Base-by-base conservation (phyloP, 305 asterid species). In the Nicotiana rustica region DNA sequence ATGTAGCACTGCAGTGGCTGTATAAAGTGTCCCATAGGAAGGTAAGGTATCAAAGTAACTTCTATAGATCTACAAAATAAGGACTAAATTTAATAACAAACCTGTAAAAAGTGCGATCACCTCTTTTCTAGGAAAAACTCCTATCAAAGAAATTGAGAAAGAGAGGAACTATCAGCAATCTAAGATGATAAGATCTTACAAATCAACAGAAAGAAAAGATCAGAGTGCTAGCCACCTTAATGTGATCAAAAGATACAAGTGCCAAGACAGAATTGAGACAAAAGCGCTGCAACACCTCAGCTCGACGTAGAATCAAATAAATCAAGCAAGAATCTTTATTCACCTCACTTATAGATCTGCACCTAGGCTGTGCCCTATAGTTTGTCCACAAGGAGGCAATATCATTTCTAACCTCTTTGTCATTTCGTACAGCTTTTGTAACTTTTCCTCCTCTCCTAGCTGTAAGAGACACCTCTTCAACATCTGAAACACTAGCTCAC, bases 391-490 rank as follows among this genome's bases (percentile, higher is more conserved):
- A 70, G 89, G 89, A 52, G 96, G 97, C 86, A 94, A 88, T 21
- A 88, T 33, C 10, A 67, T 67, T 83, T 88, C 89, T 62, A 96
- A 84, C 84, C 82, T 91, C 86, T 87, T 83, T 35, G 84, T 87
- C 95, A 87, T 85, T 67, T 47, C 33, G 71, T 88, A 87, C 15
- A 94, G 77, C 69, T 91, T 89, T 81, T 83, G 85, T 31, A 92
- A 67, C 79, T 85, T 91, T 44, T 90, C 89, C 56, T 81, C 83
- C 80, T 90, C 92, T 57, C 90, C 92, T 67, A 52, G 71, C 90
- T 92, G 89, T 87, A 88, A 65, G 67, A 94, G 66, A 82, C 41
- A 21, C 86, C 97, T 91, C 93, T 90, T 92, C 85, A 96, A 61
- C 93, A 89, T 91, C 71, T 84, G 81, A 71, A 83, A 83, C 65